Evolutionary conservation across 768 basidiomycete genomes (phyloP).

Genomic region (Suillus brevipes): DNA sequence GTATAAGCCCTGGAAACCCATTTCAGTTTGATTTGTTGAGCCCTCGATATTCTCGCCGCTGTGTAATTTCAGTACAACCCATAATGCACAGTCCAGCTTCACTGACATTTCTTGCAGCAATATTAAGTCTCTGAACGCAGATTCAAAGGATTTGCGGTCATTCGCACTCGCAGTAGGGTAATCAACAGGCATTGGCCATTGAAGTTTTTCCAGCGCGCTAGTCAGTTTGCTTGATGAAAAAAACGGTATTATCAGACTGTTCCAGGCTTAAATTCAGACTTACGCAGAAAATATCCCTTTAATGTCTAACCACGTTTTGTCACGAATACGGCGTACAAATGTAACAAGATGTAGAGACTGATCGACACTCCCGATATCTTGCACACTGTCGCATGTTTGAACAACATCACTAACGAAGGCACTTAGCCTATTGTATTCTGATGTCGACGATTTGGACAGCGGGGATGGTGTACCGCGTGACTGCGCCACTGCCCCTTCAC

Average conservation of each 20-base stretch:
- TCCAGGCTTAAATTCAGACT: constrained; percentile 23
- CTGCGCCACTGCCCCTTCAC: constrained; percentile 59
- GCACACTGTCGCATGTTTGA: constrained; percentile 43
- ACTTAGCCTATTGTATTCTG: constrained; percentile 61
- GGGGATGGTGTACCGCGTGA: constrained; percentile 40
- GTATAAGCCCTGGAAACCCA: constrained; percentile 58
- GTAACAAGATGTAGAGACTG: constrained; percentile 58
- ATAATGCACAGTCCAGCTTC: not conserved
- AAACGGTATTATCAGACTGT: not conserved
- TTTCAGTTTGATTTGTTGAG: constrained; percentile 11
- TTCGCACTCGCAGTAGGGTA: constrained; percentile 52
- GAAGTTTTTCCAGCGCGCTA: constrained; percentile 64
- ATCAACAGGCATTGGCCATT: constrained; percentile 83
- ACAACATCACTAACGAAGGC: constrained; percentile 55
- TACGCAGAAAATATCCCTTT: constrained; percentile 65
- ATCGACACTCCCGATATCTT: constrained; percentile 45
- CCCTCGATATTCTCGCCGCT: constrained; percentile 53
- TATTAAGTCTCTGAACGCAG: constrained; percentile 74
- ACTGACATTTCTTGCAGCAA: constrained; percentile 78
- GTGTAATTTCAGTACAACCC: not conserved
- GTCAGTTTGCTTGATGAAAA: constrained; percentile 53
- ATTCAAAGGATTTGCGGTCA: constrained; percentile 67
- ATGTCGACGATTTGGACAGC: constrained; percentile 48
- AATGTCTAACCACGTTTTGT: constrained; percentile 77
- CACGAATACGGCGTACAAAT: constrained; percentile 63